A percentile compares a stretch with the other conserved stretches of the same genome.
Conservation (phyloP, 495 filamentous ascomycete species). For the Xylaria bambusicola region DNA sequence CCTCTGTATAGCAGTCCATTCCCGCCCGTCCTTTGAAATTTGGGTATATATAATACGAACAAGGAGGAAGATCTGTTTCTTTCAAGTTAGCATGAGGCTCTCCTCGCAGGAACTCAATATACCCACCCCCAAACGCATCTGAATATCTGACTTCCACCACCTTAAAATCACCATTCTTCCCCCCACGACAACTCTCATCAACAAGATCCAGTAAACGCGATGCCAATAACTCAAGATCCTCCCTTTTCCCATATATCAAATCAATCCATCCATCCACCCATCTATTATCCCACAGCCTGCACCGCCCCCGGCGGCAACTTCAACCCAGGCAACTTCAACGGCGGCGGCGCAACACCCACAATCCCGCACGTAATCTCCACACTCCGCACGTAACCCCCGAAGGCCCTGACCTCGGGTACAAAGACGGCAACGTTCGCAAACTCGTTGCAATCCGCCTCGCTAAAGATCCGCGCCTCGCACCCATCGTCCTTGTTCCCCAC, state of each 20-base stretch:
- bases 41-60: too few species aligned
- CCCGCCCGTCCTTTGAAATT: too few species aligned
- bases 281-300: constrained; percentile 25
- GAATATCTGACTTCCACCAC: too few species aligned
- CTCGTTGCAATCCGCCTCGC: constrained; percentile 36
- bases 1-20: too few species aligned
- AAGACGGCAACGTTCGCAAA: constrained; percentile 46
- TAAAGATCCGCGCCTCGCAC: constrained; percentile 44
- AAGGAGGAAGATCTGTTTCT: too few species aligned
- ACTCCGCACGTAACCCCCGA: constrained; percentile 40
- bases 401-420: constrained; percentile 35
- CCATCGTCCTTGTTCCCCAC: constrained; percentile 39
- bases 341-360: constrained; percentile 25
- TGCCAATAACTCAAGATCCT: not conserved
- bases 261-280: too few species aligned
- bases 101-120: too few species aligned
- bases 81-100: too few species aligned
- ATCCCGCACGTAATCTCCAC: constrained; percentile 41
- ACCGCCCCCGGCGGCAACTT: constrained; percentile 26
- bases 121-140: too few species aligned
- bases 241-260: not conserved
- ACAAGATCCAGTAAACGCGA: too few species aligned
- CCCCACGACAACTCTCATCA: too few species aligned
- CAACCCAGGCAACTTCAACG: constrained; percentile 28
- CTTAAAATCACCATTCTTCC: too few species aligned